Evolutionary conservation across 805 yeast species (phyloP).

Genomic region (Candida broadrunensis): DNA sequence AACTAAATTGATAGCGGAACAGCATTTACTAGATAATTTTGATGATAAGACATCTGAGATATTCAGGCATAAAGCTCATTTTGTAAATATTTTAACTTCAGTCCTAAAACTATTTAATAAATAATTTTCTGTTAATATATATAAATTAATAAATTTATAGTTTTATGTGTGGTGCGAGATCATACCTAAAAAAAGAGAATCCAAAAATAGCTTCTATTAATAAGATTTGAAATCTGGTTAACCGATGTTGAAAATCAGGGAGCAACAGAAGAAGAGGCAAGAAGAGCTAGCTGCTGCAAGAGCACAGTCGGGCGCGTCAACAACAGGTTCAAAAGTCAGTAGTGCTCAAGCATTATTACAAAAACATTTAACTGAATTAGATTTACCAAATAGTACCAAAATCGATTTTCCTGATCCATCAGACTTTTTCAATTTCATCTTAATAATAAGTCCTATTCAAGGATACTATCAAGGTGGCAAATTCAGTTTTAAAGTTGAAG

Average conservation of each 20-base stretch:
- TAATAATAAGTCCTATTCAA: slow-evolving; percentile 61
- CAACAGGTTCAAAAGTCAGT: slow-evolving; percentile 20
- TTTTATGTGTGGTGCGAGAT: too few relatives aligned
- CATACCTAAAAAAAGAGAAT: too few relatives aligned
- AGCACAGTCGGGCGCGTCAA: slow-evolving; percentile 5
- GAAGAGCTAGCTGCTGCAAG: slow-evolving; percentile 30
- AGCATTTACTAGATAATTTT: neutral
- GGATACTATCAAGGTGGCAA: slow-evolving; percentile 70
- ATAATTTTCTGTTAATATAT: neutral
- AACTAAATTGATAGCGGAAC: neutral
- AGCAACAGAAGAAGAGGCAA: slow-evolving; percentile 55
- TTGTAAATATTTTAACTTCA: neutral
- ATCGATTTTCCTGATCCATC: slow-evolving; percentile 49
- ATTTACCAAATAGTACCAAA: slow-evolving; percentile 56
- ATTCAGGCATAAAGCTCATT: neutral
- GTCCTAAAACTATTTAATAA: neutral
- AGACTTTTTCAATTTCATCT: slow-evolving; percentile 60
- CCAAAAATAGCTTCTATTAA: too few relatives aligned
- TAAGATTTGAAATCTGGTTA: too few relatives aligned
- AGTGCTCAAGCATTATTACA: slow-evolving; percentile 76
- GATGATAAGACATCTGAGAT: neutral
- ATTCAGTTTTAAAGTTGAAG: slow-evolving; percentile 65
- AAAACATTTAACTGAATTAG: slow-evolving; percentile 70
- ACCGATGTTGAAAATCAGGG: slow-evolving; percentile 55
- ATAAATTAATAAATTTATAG: neutral